phyloP scores from a whole-genome alignment of 192 early-diverging fungal genomes.

The Bifiguratus adelaidae region DNA sequence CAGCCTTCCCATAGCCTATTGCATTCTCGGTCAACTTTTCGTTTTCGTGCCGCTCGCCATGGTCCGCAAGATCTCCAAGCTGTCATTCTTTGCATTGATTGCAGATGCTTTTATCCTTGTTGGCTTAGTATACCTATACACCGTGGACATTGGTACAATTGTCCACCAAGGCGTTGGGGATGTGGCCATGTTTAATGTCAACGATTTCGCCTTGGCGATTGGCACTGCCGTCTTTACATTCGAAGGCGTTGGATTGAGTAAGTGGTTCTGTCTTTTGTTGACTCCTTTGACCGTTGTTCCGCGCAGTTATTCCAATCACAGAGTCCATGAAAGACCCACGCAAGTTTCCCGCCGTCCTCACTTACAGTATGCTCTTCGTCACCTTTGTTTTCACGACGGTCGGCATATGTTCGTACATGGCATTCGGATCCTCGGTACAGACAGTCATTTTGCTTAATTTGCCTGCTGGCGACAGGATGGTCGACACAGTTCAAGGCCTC shows the following conservation, averaged over 20 bases:
- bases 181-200: constrained; percentile 65
- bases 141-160: constrained; percentile 65
- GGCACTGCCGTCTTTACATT: constrained; percentile 92
- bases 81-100: constrained; percentile 76
- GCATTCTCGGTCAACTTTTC: constrained; percentile 34
- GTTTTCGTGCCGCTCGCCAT: constrained; percentile 38
- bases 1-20: constrained; percentile 8
- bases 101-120: constrained; percentile 90
- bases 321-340: constrained; percentile 89
- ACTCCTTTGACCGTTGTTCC: neutral
- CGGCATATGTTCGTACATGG: constrained; percentile 73
- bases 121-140: constrained; percentile 78
- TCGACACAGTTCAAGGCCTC: constrained; percentile 64
- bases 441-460: constrained; percentile 86
- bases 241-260: constrained; percentile 72
- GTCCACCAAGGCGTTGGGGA: constrained; percentile 55
- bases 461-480: constrained; percentile 51
- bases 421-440: constrained; percentile 76
- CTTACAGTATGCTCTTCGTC: constrained; percentile 65
- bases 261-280: neutral
- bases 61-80: constrained; percentile 84
- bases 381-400: constrained; percentile 71
- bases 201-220: constrained; percentile 79
- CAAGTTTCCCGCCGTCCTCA: constrained; percentile 76
- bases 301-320: constrained; percentile 62